Conservation (phyloP, 2,329 filamentous ascomycete species). For the Pyrenochaeta sp. region DNA sequence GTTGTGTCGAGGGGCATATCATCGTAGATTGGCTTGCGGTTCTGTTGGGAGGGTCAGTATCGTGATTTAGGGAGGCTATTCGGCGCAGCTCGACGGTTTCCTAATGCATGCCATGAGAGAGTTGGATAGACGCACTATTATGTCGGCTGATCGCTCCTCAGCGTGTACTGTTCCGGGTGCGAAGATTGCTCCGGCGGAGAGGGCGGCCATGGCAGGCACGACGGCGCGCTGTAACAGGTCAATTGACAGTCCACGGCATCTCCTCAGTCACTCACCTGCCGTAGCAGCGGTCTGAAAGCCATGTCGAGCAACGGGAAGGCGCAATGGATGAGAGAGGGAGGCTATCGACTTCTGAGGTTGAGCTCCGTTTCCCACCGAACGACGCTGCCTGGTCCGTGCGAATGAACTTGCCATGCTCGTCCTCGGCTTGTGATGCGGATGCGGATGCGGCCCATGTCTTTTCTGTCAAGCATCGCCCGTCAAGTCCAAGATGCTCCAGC, state of each 20-base stretch:
- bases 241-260: slow-evolving; percentile 1
- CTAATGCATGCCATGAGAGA: not conserved
- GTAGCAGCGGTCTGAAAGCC: slow-evolving; percentile 62
- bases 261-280: slow-evolving; percentile 55
- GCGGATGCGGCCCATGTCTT: slow-evolving; percentile 1
- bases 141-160: slow-evolving; percentile 50
- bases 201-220: slow-evolving; percentile 56
- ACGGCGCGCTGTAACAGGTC: slow-evolving; percentile 55
- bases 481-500: slow-evolving; percentile 51
- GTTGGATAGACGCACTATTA: slow-evolving; percentile 22
- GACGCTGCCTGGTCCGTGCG: slow-evolving; percentile 5
- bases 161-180: slow-evolving; percentile 58
- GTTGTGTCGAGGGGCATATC: slow-evolving; percentile 55
- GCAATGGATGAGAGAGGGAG: slow-evolving; percentile 44
- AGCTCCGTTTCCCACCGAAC: slow-evolving; percentile 26
- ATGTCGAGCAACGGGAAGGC: slow-evolving; percentile 50
- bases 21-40: slow-evolving; percentile 79
- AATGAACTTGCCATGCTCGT: slow-evolving; percentile 15
- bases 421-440: slow-evolving; percentile 29
- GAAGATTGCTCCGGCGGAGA: slow-evolving; percentile 57
- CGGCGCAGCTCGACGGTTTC: not conserved
- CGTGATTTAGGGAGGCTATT: not conserved
- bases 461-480: slow-evolving; percentile 10
- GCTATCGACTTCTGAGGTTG: slow-evolving; percentile 29
- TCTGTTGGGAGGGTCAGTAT: slow-evolving; percentile 14